These are phyloP conservation scores for Tuber melanosporum DNA, from an alignment of 495 filamentous ascomycete genomes.

Conservation along the genomic window DNA sequence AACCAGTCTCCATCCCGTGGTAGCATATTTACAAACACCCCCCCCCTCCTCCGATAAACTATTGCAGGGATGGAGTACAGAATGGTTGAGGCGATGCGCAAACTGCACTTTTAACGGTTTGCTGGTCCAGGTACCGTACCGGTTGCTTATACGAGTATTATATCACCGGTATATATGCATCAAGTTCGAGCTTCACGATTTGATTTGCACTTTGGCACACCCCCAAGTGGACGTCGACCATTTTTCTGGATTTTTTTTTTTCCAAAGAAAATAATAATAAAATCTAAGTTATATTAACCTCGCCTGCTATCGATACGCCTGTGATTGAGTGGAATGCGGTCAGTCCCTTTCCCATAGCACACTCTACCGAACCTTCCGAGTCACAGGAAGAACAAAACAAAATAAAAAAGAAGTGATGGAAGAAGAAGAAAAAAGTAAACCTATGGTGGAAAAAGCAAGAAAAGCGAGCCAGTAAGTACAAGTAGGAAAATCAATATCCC, in stretches of 20 bases:
- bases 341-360: not conserved
- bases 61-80: not conserved
- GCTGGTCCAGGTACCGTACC: conserved; percentile 4
- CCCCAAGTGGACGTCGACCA: not conserved
- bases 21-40: not conserved
- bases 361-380: not conserved
- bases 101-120: conserved; percentile 5
- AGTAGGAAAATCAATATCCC: not conserved
- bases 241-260: not conserved
- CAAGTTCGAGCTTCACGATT: not conserved
- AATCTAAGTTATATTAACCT: not conserved
- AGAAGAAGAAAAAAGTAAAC: not conserved
- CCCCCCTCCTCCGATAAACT: not conserved
- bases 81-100: conserved; percentile 3
- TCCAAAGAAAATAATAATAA: not conserved
- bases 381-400: not conserved
- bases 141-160: not conserved
- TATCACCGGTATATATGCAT: conserved; percentile 3
- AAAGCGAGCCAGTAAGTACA: not conserved
- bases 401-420: not conserved
- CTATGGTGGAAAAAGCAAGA: not conserved
- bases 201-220: not conserved
- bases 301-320: not conserved
- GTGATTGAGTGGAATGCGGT: not conserved
- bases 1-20: not conserved